A percentile compares a stretch with the other conserved stretches of the same genome.
phyloP scores from a whole-genome alignment of 768 basidiomycete species.

The Floccularia luteovirens region DNA sequence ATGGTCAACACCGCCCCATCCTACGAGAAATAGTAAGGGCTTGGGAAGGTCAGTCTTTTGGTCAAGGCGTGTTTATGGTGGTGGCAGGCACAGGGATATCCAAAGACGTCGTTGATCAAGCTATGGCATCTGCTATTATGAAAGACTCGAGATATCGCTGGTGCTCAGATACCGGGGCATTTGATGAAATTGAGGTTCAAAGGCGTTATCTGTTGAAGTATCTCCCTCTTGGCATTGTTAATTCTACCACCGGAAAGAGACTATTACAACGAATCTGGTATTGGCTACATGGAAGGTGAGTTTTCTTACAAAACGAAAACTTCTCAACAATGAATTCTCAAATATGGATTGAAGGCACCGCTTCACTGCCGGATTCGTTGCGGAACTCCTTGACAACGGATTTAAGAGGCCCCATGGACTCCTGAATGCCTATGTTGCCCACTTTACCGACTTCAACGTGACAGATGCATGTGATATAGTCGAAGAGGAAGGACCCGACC shows the following conservation, averaged over 20 bases:
- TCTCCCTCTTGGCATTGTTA: constrained; percentile 21
- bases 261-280: constrained; percentile 32
- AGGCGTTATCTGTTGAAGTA: constrained; percentile 27
- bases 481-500: constrained; percentile 17
- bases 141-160: constrained; percentile 36
- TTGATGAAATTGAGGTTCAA: constrained; percentile 24
- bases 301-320: no score
- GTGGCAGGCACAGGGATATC: constrained; percentile 39
- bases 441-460: constrained; percentile 29
- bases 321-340: no score
- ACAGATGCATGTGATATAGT: constrained; percentile 27
- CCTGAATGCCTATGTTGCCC: constrained; percentile 31
- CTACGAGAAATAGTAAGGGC: constrained; percentile 34
- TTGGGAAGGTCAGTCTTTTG: constrained; percentile 29
- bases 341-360: constrained; percentile 29
- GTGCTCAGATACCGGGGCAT: constrained; percentile 38
- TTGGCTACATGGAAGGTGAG: constrained; percentile 38
- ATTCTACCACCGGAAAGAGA: constrained; percentile 18
- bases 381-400: constrained; percentile 29
- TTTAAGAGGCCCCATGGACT: constrained; percentile 30
- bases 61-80: constrained; percentile 33
- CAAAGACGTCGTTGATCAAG: constrained; percentile 34
- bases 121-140: constrained; percentile 38
- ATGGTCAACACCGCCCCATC: constrained; percentile 25
- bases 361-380: constrained; percentile 34